Evolutionary conservation across 1,284 basidiomycete genomes (phyloP).

Genomic region (Leccinum subfulvum): DNA sequence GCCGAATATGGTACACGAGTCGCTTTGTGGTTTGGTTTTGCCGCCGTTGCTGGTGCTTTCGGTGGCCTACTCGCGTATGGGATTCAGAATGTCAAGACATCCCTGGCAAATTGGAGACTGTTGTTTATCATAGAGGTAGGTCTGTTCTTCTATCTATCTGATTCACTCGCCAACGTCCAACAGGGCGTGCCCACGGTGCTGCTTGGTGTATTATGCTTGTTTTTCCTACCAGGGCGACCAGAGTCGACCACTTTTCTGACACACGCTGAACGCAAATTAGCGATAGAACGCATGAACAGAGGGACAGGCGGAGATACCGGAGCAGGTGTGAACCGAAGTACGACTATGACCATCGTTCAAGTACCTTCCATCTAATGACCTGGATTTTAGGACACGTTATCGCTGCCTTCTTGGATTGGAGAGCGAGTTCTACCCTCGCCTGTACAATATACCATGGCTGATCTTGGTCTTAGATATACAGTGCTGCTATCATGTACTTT

Average conservation of each 20-base stretch:
- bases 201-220: constrained; percentile 63
- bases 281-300: constrained; percentile 72
- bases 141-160: not conserved
- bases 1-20: constrained; percentile 69
- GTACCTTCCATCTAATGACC: not conserved
- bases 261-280: constrained; percentile 71
- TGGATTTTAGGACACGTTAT: constrained; percentile 50
- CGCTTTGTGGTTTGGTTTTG: constrained; percentile 79
- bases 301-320: constrained; percentile 68
- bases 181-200: constrained; percentile 68
- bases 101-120: constrained; percentile 59
- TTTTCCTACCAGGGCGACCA: constrained; percentile 74
- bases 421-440: constrained; percentile 41
- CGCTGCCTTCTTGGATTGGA: constrained; percentile 71
- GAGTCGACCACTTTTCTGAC: constrained; percentile 72
- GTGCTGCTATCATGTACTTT: constrained; percentile 70
- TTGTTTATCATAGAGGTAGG: constrained; percentile 75
- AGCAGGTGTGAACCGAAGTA: constrained; percentile 65
- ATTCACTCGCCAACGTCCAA: not conserved
- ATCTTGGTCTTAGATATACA: constrained; percentile 47
- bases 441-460: not conserved
- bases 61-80: constrained; percentile 75
- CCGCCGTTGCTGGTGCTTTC: constrained; percentile 76
- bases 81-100: constrained; percentile 53
- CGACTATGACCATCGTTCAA: not conserved